Evolutionary conservation across 441 rosid genomes (phyloP).

Genomic region (Hypseocharis bilobata): DNA sequence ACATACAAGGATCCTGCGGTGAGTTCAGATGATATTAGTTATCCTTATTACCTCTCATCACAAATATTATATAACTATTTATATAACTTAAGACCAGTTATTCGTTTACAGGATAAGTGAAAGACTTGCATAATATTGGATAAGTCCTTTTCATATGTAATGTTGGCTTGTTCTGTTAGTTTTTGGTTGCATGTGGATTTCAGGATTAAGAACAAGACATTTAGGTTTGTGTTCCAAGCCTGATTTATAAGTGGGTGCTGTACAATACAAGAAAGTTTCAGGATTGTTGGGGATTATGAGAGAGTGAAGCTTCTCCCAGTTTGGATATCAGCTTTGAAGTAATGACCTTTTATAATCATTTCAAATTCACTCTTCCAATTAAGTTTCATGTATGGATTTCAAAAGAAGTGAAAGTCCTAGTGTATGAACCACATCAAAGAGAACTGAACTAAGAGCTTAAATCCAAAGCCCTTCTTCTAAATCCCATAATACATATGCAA

Average conservation of each 20-base stretch:
- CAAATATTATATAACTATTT: too few species aligned
- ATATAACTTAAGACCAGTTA: conserved; percentile 1
- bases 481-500: background rate
- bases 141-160: background rate
- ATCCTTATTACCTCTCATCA: background rate
- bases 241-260: background rate
- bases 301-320: background rate
- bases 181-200: background rate
- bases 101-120: background rate
- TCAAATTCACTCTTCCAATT: background rate
- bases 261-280: background rate
- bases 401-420: background rate
- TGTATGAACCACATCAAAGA: background rate
- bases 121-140: background rate
- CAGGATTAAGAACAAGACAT: background rate
- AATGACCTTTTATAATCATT: background rate
- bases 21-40: conserved; percentile 24
- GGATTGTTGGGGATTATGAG: background rate
- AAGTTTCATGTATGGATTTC: background rate
- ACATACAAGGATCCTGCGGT: conserved; percentile 81
- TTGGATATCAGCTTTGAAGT: background rate
- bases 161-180: background rate
- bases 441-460: background rate
- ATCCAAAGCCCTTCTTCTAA: background rate
- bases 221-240: background rate